These are phyloP conservation scores for Bimuria novae-zelandiae DNA, from an alignment of 2,329 filamentous ascomycete genomes.

Conservation along the genomic window DNA sequence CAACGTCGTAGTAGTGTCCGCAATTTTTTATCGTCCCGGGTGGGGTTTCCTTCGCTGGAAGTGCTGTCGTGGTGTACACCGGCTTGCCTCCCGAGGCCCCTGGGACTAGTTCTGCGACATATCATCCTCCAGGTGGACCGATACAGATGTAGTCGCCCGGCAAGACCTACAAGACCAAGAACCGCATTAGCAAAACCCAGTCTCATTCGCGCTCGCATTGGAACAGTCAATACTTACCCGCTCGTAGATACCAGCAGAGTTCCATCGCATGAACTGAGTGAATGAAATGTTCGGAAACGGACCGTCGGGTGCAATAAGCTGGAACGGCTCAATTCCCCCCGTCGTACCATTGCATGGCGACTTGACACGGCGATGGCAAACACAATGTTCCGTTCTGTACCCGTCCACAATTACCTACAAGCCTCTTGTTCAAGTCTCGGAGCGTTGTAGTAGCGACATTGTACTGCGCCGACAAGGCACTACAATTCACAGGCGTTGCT, in stretches of 20 bases:
- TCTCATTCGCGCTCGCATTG: background rate
- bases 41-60: constrained; percentile 3
- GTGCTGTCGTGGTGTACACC: constrained; percentile 4
- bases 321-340: background rate
- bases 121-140: constrained; percentile 2
- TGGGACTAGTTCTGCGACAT: background rate
- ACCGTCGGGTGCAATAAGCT: background rate
- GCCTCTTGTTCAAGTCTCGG: constrained; percentile 1
- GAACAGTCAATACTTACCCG: background rate
- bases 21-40: constrained; percentile 3
- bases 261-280: background rate
- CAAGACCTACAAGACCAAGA: background rate
- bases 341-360: background rate
- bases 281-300: background rate
- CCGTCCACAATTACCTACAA: background rate
- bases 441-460: constrained; percentile 3
- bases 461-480: background rate
- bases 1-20: constrained; percentile 4
- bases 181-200: background rate
- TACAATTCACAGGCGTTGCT: background rate
- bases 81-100: background rate
- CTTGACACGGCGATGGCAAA: background rate
- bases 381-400: background rate
- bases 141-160: background rate
- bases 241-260: background rate